Evolutionary conservation across 805 yeast species (phyloP), one percentile per base, ranked within the genome.

Genomic region (Starmera pachycereana): DNA sequence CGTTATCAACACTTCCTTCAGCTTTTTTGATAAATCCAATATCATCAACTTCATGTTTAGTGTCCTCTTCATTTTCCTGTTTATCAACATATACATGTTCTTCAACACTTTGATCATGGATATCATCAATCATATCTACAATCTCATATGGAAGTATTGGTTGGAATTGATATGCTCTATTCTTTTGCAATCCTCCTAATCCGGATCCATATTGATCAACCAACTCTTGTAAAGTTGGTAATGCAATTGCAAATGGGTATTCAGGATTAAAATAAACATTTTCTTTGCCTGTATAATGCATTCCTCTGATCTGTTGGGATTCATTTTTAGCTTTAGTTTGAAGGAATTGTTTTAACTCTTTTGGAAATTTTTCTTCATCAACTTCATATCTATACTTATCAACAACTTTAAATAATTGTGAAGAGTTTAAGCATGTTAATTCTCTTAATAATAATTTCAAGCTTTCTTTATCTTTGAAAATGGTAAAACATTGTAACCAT

Each of bases 401-500:
- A 29, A 81, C 71, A 0, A 78, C 74, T 51, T 81, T 80, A 44
- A 79, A 61, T 35, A 92, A 56, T 54, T 89, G 97, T 33, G 63
- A 62, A 19, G 85, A 78, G 40, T 82, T 81, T 42, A 92, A 64
- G 12, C 63, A 57, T 14, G 72, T 75, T 46, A 81, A 69, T 41
- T 74, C 69, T 13, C 62, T 61, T 29, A 76, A 54, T 8, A 84
- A 73, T 11, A 69, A 65, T 8, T 71, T 68, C 38, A 84, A 66
- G 32, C 78, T 64, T 40, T 80, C 88, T 41, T 78, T 82, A 43
- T 76, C 78, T 13, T 71, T 71, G 35, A 89, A 62, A 12, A 82
- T 75, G 1, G 94, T 75, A 58, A 87, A 75, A 34, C 90, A 82
- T 58, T 89, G 97, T 38, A 89, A 62, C 90, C 95, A 90, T 58